phyloP scores from a whole-genome alignment of 345 rosid genomes.

The Eutrema yunnanense region DNA sequence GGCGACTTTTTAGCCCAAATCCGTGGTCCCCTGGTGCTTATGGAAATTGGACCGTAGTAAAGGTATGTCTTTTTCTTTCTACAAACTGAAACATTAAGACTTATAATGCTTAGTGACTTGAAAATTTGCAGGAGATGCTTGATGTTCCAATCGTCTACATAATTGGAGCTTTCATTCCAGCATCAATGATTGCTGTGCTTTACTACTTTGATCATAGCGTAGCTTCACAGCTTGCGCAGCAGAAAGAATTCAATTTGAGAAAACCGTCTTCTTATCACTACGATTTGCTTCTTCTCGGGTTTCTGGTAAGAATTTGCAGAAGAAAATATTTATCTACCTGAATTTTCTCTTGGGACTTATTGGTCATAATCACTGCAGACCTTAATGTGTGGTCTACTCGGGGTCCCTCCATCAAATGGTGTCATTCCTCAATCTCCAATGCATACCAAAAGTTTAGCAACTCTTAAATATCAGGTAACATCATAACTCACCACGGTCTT shows the following conservation, averaged over 20 bases:
- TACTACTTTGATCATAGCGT: conserved; percentile 97
- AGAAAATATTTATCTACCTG: neutral
- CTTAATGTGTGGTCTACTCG: conserved; percentile 80
- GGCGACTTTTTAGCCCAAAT: conserved; percentile 89
- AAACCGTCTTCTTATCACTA: conserved; percentile 90
- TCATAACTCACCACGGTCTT: neutral
- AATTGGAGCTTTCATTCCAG: conserved; percentile 91
- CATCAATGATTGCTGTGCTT: conserved; percentile 95
- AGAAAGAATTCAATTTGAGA: conserved; percentile 86
- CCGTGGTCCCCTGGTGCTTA: conserved; percentile 98
- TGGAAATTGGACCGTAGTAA: conserved; percentile 79
- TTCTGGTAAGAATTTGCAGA: conserved; percentile 45
- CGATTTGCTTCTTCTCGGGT: conserved; percentile 80
- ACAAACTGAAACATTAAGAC: neutral
- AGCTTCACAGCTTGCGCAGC: conserved; percentile 96
- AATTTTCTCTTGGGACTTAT: neutral
- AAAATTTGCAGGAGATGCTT: conserved; percentile 57
- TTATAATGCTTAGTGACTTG: conserved; percentile 1
- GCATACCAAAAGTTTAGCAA: conserved; percentile 96
- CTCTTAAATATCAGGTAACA: conserved; percentile 82
- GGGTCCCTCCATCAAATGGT: conserved; percentile 95
- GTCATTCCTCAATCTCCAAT: conserved; percentile 98
- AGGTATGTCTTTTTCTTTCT: conserved; percentile 32
- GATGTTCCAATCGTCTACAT: conserved; percentile 74
- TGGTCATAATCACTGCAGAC: conserved; percentile 37